Base-by-base conservation (phyloP, 257 asterid species). In the Verbascum thapsus region DNA sequence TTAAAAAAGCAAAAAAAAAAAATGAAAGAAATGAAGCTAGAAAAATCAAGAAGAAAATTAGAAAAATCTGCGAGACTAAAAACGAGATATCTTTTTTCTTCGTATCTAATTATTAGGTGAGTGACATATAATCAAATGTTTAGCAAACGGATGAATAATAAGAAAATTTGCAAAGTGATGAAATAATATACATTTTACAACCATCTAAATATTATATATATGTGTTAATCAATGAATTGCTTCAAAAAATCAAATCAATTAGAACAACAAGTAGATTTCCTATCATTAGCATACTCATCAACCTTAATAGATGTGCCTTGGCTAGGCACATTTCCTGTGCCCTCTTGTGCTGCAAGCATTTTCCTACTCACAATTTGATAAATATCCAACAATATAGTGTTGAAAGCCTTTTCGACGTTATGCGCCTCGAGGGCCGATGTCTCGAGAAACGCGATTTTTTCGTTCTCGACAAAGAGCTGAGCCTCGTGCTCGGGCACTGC, bases 321-420 rank as follows among this genome's bases (percentile, higher is more conserved):
- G 10, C 80, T 72, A 17, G 85, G 85, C 39, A 70, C 23, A 47
- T 20, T 55, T 19, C 70, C 67, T 11, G 75, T 72, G 3, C 76
- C 85, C 70, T 76, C 85, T 22, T 80, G 78, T 6, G 85, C 80
- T 41, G 76, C 85, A 66, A 80, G 32, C 0, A 80, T 82, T 53
- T 80, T 76, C 69, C 80, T 53, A 42, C 82, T 80, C 2, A 74
- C 51, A 18, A 80, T 80, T 53, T 80, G 80, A 58, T 76, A 74
- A 3, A 76, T 76, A 32, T 76, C 85, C 63, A 76, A 60, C 69
- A 80, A 60, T 8, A 73, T 74, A 10, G 83, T 80, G 47, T 80
- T 82, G 53, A 73, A 80, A 4, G 78, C 83, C 50, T 57, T 80
- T 64, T 80, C 85, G 16, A 80, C 76, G 3, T 80, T 80, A 9